These are phyloP conservation scores for Domatiomyces catenatus DNA, from an alignment of 2,329 filamentous ascomycete genomes.

Conservation along the genomic window DNA sequence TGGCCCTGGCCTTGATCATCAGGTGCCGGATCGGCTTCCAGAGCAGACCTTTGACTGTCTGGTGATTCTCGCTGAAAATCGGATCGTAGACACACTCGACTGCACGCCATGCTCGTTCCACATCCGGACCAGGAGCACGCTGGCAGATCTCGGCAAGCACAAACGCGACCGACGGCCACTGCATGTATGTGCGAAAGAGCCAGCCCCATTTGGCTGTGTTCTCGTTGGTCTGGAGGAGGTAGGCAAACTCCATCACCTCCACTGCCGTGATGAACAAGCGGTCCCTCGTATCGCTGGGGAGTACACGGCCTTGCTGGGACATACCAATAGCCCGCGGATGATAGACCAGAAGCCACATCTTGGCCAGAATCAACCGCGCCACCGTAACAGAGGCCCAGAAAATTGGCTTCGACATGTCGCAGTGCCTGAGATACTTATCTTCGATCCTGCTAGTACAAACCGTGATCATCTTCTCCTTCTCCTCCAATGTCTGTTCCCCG, in stretches of 20 bases:
- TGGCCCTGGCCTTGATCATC: slow-evolving; percentile 42
- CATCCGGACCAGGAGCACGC: slow-evolving; percentile 39
- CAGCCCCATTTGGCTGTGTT: slow-evolving; percentile 49
- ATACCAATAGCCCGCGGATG: slow-evolving; percentile 46
- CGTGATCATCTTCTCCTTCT: slow-evolving; percentile 34
- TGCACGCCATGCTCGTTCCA: slow-evolving; percentile 46
- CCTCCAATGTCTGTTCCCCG: slow-evolving; percentile 14
- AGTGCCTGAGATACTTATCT: slow-evolving; percentile 39
- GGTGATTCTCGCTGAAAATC: slow-evolving; percentile 21
- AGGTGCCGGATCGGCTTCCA: slow-evolving; percentile 50
- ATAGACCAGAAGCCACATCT: slow-evolving; percentile 63
- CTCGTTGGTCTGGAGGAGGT: slow-evolving; percentile 49
- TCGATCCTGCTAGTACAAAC: slow-evolving; percentile 40
- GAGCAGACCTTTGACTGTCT: slow-evolving; percentile 39
- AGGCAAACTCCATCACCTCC: slow-evolving; percentile 57
- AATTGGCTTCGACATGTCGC: slow-evolving; percentile 37
- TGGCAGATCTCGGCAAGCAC: slow-evolving; percentile 45
- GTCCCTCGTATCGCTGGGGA: slow-evolving; percentile 49
- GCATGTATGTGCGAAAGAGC: slow-evolving; percentile 49
- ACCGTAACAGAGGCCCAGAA: slow-evolving; percentile 56
- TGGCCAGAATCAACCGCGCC: slow-evolving; percentile 56
- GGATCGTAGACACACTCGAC: slow-evolving; percentile 33
- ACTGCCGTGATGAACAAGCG: slow-evolving; percentile 57
- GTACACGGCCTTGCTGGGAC: slow-evolving; percentile 36
- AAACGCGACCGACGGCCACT: slow-evolving; percentile 51